These are phyloP conservation scores for Eutypella sp. DNA, from an alignment of 2,329 filamentous ascomycete genomes.

Conservation along the genomic window DNA sequence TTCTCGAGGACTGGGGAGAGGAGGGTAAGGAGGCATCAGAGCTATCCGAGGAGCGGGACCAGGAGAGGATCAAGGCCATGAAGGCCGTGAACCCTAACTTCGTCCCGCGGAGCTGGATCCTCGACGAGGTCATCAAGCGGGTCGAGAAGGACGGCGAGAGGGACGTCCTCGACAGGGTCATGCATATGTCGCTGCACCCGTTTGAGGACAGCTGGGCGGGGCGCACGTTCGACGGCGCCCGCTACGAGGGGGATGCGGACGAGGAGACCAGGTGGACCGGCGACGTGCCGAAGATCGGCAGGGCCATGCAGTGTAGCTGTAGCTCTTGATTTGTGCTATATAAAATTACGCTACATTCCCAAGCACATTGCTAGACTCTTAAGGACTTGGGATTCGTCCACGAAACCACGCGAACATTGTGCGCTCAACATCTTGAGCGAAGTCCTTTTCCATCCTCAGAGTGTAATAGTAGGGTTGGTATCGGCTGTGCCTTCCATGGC, in stretches of 20 bases:
- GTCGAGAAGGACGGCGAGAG: constrained; percentile 82
- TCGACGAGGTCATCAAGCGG: constrained; percentile 86
- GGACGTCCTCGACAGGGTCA: constrained; percentile 69
- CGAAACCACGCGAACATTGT: too few relatives aligned
- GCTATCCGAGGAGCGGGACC: constrained; percentile 41
- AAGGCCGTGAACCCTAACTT: constrained; percentile 89
- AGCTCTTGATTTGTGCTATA: constrained; percentile 58
- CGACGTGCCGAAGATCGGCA: constrained; percentile 72
- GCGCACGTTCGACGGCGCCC: constrained; percentile 39
- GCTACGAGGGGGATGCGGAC: constrained; percentile 54
- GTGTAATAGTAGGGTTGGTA: too few relatives aligned
- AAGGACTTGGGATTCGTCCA: too few relatives aligned
- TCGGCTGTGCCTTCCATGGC: too few relatives aligned
- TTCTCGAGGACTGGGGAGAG: constrained; percentile 71
- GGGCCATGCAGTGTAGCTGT: constrained; percentile 91
- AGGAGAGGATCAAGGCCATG: constrained; percentile 67
- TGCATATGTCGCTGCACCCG: constrained; percentile 78
- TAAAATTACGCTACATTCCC: not conserved
- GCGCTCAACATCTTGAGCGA: too few relatives aligned
- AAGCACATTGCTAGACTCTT: too few relatives aligned
- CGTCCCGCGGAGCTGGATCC: constrained; percentile 81
- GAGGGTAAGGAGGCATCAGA: constrained; percentile 14
- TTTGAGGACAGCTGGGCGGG: constrained; percentile 75
- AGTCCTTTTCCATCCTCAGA: too few relatives aligned
- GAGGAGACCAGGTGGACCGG: constrained; percentile 82